phyloP scores from a whole-genome alignment of 1,284 basidiomycete genomes.

The Schizophyllum commune region DNA sequence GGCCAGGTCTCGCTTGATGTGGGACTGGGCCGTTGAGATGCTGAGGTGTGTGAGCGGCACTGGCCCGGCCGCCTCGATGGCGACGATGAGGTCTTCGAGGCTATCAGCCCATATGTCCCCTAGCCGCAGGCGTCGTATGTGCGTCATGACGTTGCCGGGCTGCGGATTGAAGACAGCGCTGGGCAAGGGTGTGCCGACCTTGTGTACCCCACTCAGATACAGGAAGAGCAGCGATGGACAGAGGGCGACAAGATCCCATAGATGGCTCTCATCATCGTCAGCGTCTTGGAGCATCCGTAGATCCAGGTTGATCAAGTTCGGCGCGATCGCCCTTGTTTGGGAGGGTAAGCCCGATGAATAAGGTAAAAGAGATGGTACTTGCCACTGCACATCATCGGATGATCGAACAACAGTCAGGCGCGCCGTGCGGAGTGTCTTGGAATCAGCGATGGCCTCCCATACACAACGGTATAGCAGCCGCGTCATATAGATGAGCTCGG shows the following conservation, averaged over 20 bases:
- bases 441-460: neutral
- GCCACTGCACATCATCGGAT: too few relatives aligned
- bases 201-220: neutral
- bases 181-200: neutral
- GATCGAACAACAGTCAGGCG: neutral
- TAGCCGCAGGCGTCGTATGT: neutral
- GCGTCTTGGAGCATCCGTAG: neutral
- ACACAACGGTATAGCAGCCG: neutral
- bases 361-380: too few relatives aligned
- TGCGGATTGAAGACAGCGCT: neutral
- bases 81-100: neutral
- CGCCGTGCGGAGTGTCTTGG: neutral
- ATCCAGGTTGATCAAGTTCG: neutral
- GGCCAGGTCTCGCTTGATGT: neutral
- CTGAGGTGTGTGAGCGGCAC: neutral
- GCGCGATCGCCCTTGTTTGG: neutral
- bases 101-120: neutral
- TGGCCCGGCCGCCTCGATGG: neutral
- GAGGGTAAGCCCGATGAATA: neutral
- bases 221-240: neutral
- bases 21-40: neutral
- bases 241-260: neutral
- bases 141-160: neutral
- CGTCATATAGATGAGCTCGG: neutral
- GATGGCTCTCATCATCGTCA: neutral